Base-by-base conservation (phyloP, 2,329 filamentous ascomycete genomes). In the Penicillium crustosum region DNA sequence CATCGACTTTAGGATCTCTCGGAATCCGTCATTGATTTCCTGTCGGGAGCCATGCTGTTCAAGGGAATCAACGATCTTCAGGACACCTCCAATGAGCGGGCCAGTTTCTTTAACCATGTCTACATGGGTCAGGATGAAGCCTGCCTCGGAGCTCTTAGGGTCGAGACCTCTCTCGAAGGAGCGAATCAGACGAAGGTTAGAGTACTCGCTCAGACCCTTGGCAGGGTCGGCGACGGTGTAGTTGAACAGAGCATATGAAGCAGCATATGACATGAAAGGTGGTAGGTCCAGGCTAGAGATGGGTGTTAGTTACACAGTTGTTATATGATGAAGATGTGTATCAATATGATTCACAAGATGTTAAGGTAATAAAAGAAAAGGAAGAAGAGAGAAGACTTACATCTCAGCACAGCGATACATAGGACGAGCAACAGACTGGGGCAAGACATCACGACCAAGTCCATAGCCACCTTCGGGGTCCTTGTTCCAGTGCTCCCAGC, bases 91-190 rank as follows among this genome's bases (percentile, higher is more conserved):
- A 47, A 97, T 86, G 1, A 97, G 81, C 0, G 86, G 84, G 0
- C 89, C 89, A 0, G 92, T 93, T 75, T 96, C 86, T 71, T 87
- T 88, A 49, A 96, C 93, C 93, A 97, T 97, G 75, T 95, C 91
- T 51, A 97, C 87, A 74, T 97, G 93, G 5, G 94, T 93, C 13
- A 97, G 84, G n/a, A 97, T 91, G 73, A 97, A 97, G 49, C 93
- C 93, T 0, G 93, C 93, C 75, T 97, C 93, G 8, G 92, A 96
- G 3, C 91, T 95, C 33, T 83, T 83, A 0, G 90, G 90, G 73
- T 97, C 90, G 9, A 96, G 86, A 15, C 93, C 93, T 67, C 89
- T 85, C 77, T 97, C 93, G 68, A 97, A 97, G 25, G 91, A 93
- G 36, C 93, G 90, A 70, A 97, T 88, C 33, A 97, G 85, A 12